Conservation (phyloP, 2,329 filamentous ascomycete species). For the Arthrobotrys pseudoclavata region DNA sequence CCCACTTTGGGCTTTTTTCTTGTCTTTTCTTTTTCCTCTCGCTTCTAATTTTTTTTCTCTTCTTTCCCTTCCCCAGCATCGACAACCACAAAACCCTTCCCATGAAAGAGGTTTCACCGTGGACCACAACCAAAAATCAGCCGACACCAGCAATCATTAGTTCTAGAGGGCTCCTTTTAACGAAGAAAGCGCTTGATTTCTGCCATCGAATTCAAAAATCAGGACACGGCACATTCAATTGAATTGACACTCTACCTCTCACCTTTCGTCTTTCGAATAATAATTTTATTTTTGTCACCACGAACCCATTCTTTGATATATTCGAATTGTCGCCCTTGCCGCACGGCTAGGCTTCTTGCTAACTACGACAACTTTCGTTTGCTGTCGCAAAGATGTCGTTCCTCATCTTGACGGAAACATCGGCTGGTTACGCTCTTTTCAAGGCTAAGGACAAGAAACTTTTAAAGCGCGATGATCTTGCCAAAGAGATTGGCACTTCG, state of each 20-base stretch:
- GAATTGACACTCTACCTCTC: background rate
- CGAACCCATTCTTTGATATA: conserved; percentile 5
- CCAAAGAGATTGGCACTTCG: conserved; percentile 79
- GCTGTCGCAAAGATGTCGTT: conserved; percentile 77
- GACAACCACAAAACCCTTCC: conserved; percentile 12
- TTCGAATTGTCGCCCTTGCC: background rate
- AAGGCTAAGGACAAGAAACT: conserved; percentile 99
- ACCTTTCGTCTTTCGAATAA: no score
- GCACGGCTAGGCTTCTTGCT: background rate
- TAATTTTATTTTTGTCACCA: background rate
- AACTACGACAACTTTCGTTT: background rate
- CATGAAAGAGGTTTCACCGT: conserved; percentile 3
- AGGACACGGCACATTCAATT: background rate
- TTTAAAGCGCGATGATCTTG: conserved; percentile 85
- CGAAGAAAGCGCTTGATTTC: background rate
- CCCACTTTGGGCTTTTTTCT: conserved; percentile 1
- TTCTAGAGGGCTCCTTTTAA: background rate
- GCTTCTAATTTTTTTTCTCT: conserved; percentile 36
- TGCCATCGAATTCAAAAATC: background rate
- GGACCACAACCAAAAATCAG: background rate
- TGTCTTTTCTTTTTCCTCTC: background rate
- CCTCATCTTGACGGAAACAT: conserved; percentile 93
- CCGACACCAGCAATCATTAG: background rate
- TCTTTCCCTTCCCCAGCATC: conserved; percentile 10
- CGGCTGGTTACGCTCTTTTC: conserved; percentile 96